phyloP scores from a whole-genome alignment of 805 yeast species.

The Candida boleticola region DNA sequence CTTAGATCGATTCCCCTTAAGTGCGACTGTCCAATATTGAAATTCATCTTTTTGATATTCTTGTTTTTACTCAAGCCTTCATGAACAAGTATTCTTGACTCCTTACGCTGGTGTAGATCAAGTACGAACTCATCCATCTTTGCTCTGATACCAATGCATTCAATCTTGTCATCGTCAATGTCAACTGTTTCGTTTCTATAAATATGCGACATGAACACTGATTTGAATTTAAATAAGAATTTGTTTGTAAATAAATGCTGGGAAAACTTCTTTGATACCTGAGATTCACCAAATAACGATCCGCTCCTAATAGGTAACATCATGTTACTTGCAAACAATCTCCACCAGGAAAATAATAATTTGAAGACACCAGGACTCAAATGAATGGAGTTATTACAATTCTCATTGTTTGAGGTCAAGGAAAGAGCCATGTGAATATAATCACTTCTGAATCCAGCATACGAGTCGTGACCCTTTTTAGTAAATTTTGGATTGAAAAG shows the following conservation, averaged over 20 bases:
- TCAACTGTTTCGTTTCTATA: slow-evolving; percentile 50
- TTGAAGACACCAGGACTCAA: slow-evolving; percentile 65
- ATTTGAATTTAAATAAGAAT: slow-evolving; percentile 69
- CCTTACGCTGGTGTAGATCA: slow-evolving; percentile 42
- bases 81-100: slow-evolving; percentile 32
- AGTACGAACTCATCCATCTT: slow-evolving; percentile 37
- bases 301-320: slow-evolving; percentile 82
- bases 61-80: slow-evolving; percentile 47
- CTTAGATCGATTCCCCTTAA: slow-evolving; percentile 59
- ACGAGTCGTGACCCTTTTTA: slow-evolving; percentile 36
- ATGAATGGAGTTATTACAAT: slow-evolving; percentile 68
- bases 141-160: slow-evolving; percentile 66
- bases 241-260: slow-evolving; percentile 74
- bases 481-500: slow-evolving; percentile 56
- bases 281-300: slow-evolving; percentile 56
- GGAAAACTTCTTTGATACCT: slow-evolving; percentile 66
- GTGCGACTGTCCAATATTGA: slow-evolving; percentile 64
- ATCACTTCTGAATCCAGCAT: slow-evolving; percentile 38
- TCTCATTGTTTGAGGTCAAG: slow-evolving; percentile 31
- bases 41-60: slow-evolving; percentile 53
- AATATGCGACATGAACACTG: slow-evolving; percentile 72
- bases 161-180: slow-evolving; percentile 42
- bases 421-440: slow-evolving; percentile 42
- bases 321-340: slow-evolving; percentile 71
- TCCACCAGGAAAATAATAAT: slow-evolving; percentile 85